A percentile compares a stretch with the other conserved stretches of the same genome.
Conservation (phyloP, 2,329 filamentous ascomycete species). For the Xylaria arbuscula region DNA sequence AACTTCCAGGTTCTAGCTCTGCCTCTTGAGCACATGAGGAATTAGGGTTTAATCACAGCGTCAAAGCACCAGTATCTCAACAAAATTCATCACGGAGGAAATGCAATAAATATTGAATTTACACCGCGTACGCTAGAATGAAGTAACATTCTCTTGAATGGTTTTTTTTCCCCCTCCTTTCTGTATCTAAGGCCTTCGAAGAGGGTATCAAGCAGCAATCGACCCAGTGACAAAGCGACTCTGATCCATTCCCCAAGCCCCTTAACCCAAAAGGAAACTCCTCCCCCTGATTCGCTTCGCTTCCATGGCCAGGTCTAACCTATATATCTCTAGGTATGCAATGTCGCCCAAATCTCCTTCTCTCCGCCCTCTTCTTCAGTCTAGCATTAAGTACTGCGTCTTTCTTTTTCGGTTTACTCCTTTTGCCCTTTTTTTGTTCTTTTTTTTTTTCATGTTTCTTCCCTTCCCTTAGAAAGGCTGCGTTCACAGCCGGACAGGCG, state of each 20-base stretch:
- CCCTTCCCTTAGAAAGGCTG: too few species aligned
- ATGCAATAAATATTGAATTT: slow-evolving; percentile 1
- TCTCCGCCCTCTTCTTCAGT: neutral
- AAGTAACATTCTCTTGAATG: neutral
- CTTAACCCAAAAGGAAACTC: neutral
- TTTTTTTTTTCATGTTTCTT: neutral
- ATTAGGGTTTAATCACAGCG: too few species aligned
- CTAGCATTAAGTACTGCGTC: neutral
- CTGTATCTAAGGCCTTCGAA: neutral
- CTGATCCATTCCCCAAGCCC: too few species aligned
- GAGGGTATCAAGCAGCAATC: too few species aligned
- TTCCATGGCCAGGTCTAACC: neutral
- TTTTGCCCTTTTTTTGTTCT: neutral
- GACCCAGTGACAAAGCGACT: too few species aligned
- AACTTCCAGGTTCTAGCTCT: too few species aligned
- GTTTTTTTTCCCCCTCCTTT: neutral
- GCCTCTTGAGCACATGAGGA: too few species aligned
- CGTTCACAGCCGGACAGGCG: too few species aligned
- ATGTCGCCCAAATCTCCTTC: neutral
- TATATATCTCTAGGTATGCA: neutral
- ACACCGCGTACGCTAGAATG: slow-evolving; percentile 5
- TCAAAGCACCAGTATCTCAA: neutral
- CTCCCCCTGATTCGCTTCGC: neutral
- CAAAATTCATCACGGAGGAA: too few species aligned
- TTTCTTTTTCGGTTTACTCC: neutral